These are phyloP conservation scores for Monilinia fructicola DNA, from an alignment of 2,329 filamentous ascomycete species.

Conservation along the genomic window DNA sequence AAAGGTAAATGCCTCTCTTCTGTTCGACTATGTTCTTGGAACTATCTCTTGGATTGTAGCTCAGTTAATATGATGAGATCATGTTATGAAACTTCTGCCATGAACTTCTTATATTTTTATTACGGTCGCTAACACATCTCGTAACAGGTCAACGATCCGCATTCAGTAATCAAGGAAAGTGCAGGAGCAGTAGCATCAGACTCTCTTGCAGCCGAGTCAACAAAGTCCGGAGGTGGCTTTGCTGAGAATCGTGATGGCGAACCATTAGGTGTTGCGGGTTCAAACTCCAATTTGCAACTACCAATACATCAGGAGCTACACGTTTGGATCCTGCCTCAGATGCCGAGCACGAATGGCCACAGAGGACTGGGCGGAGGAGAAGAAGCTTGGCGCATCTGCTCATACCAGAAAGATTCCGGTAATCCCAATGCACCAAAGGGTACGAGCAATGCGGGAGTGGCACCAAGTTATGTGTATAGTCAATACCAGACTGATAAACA, in stretches of 20 bases:
- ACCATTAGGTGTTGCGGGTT: conserved; percentile 50
- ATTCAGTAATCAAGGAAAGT: conserved; percentile 55
- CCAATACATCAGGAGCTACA: conserved; percentile 53
- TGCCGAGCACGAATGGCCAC: conserved; percentile 32
- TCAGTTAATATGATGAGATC: neutral
- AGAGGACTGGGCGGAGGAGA: conserved; percentile 33
- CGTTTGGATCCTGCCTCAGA: conserved; percentile 46
- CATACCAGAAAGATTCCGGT: conserved; percentile 24
- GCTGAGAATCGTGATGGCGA: conserved; percentile 56
- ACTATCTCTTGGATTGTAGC: neutral
- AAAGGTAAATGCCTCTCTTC: conserved; percentile 4
- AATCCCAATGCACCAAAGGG: conserved; percentile 15
- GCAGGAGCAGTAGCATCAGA: conserved; percentile 64
- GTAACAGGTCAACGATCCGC: conserved; percentile 49
- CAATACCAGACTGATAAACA: conserved; percentile 29
- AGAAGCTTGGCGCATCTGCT: conserved; percentile 28
- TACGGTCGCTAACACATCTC: conserved; percentile 38
- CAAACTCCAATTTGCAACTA: conserved; percentile 56
- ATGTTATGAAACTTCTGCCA: neutral
- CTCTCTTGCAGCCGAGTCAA: conserved; percentile 75
- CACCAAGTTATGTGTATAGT: conserved; percentile 37
- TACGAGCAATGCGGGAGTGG: conserved; percentile 29
- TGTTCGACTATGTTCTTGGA: neutral
- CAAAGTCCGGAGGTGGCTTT: conserved; percentile 59
- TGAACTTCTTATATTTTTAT: neutral